Evolutionary conservation across 371 early-diverging fungal genomes (phyloP).

Genomic region (Lichtheimia ornata): DNA sequence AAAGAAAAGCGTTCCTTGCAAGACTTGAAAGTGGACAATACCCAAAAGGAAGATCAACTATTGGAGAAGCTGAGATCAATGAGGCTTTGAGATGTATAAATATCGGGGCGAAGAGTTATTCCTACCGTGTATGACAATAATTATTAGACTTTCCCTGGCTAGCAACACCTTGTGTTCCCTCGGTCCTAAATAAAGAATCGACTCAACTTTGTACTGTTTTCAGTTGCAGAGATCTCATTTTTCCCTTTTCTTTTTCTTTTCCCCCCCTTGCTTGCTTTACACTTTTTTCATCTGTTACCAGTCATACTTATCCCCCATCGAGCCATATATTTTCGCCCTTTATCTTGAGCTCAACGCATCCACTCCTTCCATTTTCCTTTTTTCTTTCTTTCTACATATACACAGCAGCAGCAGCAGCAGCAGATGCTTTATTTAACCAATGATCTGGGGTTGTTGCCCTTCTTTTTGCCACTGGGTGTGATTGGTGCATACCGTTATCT

Average conservation of each 20-base stretch:
- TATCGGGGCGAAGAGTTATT: background rate
- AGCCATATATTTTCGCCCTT: no score
- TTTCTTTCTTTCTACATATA: background rate
- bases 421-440: conserved; percentile 69
- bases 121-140: background rate
- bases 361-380: conserved; percentile 9
- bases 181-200: conserved; percentile 9
- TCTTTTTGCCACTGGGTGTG: conserved; percentile 70
- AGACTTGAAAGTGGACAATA: no score
- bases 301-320: no score
- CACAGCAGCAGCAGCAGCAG: no score
- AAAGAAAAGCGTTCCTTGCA: no score
- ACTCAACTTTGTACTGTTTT: conserved; percentile 9
- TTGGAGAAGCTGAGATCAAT: no score
- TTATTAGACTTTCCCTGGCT: no score
- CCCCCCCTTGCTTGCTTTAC: background rate
- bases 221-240: conserved; percentile 3
- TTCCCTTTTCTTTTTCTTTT: background rate
- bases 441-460: conserved; percentile 56
- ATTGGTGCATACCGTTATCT: conserved; percentile 74
- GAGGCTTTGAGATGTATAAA: no score
- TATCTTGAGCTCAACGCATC: background rate
- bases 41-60: no score
- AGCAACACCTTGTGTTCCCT: conserved; percentile 2
- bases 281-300: background rate